phyloP scores from a whole-genome alignment of 2,329 filamentous ascomycete species.

The Ophiostoma sp. region DNA sequence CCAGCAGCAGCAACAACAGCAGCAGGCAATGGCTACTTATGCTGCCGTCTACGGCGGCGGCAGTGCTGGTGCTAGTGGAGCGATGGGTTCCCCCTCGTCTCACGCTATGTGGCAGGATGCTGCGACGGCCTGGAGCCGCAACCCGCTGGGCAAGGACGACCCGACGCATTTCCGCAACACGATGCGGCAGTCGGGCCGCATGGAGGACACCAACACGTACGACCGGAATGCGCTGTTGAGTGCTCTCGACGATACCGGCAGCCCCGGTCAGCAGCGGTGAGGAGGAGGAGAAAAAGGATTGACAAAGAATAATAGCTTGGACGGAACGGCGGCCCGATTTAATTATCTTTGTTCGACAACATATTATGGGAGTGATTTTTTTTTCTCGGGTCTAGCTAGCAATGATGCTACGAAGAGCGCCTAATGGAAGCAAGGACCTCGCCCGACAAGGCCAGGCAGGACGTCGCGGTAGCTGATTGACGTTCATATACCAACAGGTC shows the following conservation, averaged over 20 bases:
- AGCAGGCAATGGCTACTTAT: constrained; percentile 10
- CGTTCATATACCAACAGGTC: background rate
- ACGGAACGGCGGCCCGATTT: background rate
- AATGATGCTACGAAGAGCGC: background rate
- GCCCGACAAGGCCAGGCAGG: background rate
- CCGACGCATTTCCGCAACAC: constrained; percentile 32
- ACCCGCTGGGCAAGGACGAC: constrained; percentile 30
- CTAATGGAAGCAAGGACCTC: background rate
- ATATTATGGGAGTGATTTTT: background rate
- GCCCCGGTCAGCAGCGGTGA: constrained; percentile 14
- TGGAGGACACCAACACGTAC: constrained; percentile 31
- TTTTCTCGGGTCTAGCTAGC: background rate
- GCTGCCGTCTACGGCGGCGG: constrained; percentile 1
- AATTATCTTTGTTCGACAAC: background rate
- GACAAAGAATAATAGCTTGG: background rate
- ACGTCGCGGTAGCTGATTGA: background rate
- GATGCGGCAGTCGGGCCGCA: constrained; percentile 28
- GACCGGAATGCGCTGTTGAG: constrained; percentile 31
- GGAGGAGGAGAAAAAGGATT: too few relatives aligned
- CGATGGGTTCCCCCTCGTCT: background rate
- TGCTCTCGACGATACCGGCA: constrained; percentile 26
- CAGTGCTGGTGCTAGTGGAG: background rate
- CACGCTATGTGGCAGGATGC: constrained; percentile 29
- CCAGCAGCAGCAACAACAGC: background rate
- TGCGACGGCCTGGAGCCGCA: constrained; percentile 32